Evolutionary conservation across 129 eudicot species (phyloP), one percentile per base, ranked within the genome.

Genomic region (Sambucus nigra): DNA sequence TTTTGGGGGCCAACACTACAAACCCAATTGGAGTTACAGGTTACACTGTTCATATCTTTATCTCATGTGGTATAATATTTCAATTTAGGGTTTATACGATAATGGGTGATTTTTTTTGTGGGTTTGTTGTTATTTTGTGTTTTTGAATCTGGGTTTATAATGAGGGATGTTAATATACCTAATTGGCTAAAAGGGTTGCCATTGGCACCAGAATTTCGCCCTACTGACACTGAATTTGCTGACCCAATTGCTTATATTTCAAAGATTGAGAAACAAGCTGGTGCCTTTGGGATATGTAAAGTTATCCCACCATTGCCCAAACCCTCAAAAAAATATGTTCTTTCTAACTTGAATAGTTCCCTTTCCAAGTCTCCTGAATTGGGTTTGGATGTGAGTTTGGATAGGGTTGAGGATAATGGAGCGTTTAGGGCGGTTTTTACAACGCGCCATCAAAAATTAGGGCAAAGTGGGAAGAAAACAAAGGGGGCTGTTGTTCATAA

Each of bases 201-300:
- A 11, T 63, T 82, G 62, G 99, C 99, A 25, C 99, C 99, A 17
- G 95, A 82, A 59, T 91, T 91, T 67, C 83, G 73, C 57, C 99
- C 99, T 0, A 82, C 95, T 7, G 95, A 86, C 31, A 91, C 99
- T 0, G 99, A 91, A 77, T 91, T 91, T 45, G 95, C 95, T 0
- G 99, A 91, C 84, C 99, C 99, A 17, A 80, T 91, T 56, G 99
- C 99, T n/a, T 91, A 91, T 51, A 91, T 91, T 49, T 91, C 99
- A 25, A 91, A 91, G 60, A 91, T 91, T 39, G 99, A 91, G 78
- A 91, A 82, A 72, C 80, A 91, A 84, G 95, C 99, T 42, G 75
- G 94, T 75, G 95, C 80, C 15, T 91, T 79, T 70, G 99, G 99
- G 55, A 91, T 91, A 28, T 91, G 99, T 73, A 91, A 86, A 67